Evolutionary conservation across 352 stramenopile species (phyloP).

Genomic region (Globisporangium megalacanthum): DNA sequence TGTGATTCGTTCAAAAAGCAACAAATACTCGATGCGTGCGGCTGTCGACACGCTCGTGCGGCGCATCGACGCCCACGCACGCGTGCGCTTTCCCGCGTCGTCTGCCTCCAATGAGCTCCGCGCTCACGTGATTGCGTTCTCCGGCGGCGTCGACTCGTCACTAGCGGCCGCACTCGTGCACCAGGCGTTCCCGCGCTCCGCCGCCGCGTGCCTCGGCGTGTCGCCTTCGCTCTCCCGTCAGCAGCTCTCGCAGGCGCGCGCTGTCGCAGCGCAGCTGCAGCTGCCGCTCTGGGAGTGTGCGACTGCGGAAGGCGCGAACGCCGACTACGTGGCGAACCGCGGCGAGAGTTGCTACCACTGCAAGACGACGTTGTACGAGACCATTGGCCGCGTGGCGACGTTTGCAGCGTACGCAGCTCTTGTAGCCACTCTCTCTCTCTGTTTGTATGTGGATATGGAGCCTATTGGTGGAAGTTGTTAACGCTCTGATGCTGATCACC

Average conservation of each 20-base stretch:
- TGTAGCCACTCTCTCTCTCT: background rate
- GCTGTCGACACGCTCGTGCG: constrained; percentile 34
- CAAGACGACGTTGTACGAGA: constrained; percentile 97
- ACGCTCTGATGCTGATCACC: too few species aligned
- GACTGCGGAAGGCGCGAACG: constrained; percentile 81
- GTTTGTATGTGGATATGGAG: background rate
- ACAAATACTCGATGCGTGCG: background rate
- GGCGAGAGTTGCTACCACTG: constrained; percentile 96
- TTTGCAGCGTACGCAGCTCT: constrained; percentile 30
- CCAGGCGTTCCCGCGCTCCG: constrained; percentile 64
- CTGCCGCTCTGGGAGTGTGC: constrained; percentile 81
- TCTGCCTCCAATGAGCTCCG: constrained; percentile 13
- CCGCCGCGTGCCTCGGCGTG: constrained; percentile 89
- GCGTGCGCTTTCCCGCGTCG: background rate
- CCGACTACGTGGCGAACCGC: constrained; percentile 92
- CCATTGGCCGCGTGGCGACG: constrained; percentile 82
- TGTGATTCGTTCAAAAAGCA: too few species aligned
- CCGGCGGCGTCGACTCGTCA: constrained; percentile 95
- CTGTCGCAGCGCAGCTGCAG: constrained; percentile 39
- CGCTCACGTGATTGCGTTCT: constrained; percentile 87
- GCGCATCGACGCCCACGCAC: constrained; percentile 27
- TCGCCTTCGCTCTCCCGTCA: constrained; percentile 82
- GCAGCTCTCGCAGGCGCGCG: too few species aligned
- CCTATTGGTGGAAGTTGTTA: too few species aligned
- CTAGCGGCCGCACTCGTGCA: constrained; percentile 90